Evolutionary conservation across 306 rosid species (phyloP).

Genomic region (Rosa chinensis): DNA sequence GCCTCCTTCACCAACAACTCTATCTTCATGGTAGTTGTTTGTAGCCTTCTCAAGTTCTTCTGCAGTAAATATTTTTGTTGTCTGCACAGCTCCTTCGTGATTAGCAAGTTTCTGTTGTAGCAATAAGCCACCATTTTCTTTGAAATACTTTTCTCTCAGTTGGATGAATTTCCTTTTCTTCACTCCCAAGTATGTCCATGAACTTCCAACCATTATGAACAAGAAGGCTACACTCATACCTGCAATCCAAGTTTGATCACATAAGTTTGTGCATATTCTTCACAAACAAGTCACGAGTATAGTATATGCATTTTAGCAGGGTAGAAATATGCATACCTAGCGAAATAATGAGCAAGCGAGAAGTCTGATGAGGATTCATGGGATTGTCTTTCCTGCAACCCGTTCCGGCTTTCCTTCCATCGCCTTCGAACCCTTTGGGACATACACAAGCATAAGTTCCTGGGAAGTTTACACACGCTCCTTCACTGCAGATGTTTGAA

Average conservation of each 20-base stretch:
- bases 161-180: conserved; percentile 17
- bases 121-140: conserved; percentile 25
- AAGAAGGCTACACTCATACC: conserved; percentile 16
- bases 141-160: conserved; percentile 20
- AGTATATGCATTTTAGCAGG: neutral
- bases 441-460: conserved; percentile 5
- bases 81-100: neutral
- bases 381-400: conserved; percentile 2
- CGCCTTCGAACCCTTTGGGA: conserved; percentile 12
- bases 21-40: neutral
- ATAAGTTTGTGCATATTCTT: neutral
- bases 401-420: conserved; percentile 9
- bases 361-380: neutral
- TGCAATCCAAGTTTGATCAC: conserved; percentile 3
- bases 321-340: neutral
- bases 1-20: conserved; percentile 20
- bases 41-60: conserved; percentile 18
- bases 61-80: conserved; percentile 9
- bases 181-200: conserved; percentile 13
- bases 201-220: neutral
- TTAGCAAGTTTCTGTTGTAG: neutral
- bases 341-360: neutral
- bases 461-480: neutral
- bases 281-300: neutral
- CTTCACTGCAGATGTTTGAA: conserved; percentile 11